Evolutionary conservation across 2,329 filamentous ascomycete genomes (phyloP), one percentile per base, ranked within the genome.

Genomic region (Pseudovirgaria hyperparasitica): DNA sequence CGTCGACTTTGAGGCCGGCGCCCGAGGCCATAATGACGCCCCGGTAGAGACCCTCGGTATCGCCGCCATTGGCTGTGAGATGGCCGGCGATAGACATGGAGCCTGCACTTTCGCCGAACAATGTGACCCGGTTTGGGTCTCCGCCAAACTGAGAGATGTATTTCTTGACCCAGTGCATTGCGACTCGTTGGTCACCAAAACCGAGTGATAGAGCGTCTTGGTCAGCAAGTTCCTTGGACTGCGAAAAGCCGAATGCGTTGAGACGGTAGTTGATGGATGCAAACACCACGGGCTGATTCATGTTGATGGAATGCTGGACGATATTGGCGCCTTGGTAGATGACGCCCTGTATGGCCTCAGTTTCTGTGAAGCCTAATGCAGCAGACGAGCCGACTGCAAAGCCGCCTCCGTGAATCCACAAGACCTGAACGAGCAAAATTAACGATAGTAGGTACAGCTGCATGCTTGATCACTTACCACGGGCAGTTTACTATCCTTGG

Each of bases 221-320:
- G 3, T 42, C 44, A 4, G 45, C 44, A 4, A 43, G 37, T 4
- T 45, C 41, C 14, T 53, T 40, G 4, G 63, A 44, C 8, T 57
- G 52, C 4, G 67, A 40, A 34, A 67, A 67, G 0, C 63, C 63
- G 21, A 66, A 65, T 0, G 63, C 41, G 16, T 63, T 63, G 29
- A 64, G 48, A 11, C 54, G 55, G 28, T 67, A 67, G 9, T 63
- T 64, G 10, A 66, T 52, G 0, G 60, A 46, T 9, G 49, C 40
- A 2, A 46, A 45, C 13, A 51, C 50, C 10, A 49, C 30, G 5
- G 45, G 46, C 17, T 46, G 46, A 4, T 43, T 28, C 21, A 47
- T 51, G 5, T 41, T 23, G 2, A 44, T 39, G 1, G 47, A 51
- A 26, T 49, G 39, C 19, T 43, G 25, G 5, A 51, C 43, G 10